Conservation (phyloP, 345 rosid genomes). For the Salix dunnii region DNA sequence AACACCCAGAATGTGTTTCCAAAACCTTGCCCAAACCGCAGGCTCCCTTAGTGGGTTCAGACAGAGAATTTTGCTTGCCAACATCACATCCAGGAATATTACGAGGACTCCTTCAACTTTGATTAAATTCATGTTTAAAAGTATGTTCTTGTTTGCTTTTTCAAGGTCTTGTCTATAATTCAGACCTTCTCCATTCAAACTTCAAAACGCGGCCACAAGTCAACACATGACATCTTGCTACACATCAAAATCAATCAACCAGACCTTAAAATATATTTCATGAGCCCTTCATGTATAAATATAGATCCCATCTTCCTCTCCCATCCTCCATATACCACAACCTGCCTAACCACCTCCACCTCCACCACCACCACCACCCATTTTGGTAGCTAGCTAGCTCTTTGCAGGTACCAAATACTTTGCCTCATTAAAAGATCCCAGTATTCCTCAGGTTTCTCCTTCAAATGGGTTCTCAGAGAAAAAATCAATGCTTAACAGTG, state of each 20-base stretch:
- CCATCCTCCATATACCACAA: background rate
- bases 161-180: background rate
- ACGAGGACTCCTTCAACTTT: background rate
- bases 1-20: background rate
- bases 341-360: background rate
- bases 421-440: background rate
- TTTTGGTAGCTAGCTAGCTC: background rate
- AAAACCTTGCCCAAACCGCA: background rate
- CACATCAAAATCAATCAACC: background rate
- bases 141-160: background rate
- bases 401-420: background rate
- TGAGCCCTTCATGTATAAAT: too few relatives aligned
- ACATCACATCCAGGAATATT: too few relatives aligned
- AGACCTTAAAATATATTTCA: background rate
- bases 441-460: background rate
- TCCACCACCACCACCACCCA: background rate
- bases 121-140: background rate
- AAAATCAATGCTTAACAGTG: background rate
- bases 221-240: background rate
- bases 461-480: slow-evolving; percentile 7
- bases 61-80: background rate
- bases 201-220: slow-evolving; percentile 19
- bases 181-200: slow-evolving; percentile 14
- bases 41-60: background rate
- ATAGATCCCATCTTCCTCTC: background rate